These are phyloP conservation scores for Diaporthe humulicola DNA, from an alignment of 2,329 filamentous ascomycete species.

Conservation along the genomic window DNA sequence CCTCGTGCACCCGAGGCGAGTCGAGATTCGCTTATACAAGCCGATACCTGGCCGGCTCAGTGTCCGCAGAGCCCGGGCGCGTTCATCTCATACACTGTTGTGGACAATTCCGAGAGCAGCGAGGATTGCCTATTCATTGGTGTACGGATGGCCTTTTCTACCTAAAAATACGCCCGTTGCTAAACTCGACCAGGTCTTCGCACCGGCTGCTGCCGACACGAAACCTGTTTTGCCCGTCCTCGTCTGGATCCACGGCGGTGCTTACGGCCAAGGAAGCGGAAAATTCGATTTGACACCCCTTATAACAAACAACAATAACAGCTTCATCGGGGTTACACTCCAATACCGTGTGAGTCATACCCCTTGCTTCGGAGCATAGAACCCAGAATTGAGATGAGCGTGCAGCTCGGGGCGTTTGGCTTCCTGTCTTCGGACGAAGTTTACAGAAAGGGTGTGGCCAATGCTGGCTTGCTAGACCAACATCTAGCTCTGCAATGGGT, in stretches of 20 bases:
- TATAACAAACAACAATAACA: slow-evolving; percentile 5
- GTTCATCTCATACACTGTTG: background rate
- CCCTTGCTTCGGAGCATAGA: background rate
- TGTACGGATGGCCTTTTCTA: background rate
- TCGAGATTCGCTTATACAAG: background rate
- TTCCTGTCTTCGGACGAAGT: slow-evolving; percentile 42
- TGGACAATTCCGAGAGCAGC: background rate
- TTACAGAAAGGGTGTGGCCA: slow-evolving; percentile 51
- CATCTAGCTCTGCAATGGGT: slow-evolving; percentile 66
- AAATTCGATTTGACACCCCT: background rate
- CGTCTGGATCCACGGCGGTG: background rate
- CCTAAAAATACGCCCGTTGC: background rate
- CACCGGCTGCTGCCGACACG: background rate
- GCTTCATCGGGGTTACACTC: background rate
- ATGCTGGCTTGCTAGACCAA: slow-evolving; percentile 68
- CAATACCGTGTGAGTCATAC: background rate
- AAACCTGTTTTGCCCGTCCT: background rate
- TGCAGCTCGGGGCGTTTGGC: slow-evolving; percentile 41
- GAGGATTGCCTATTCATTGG: background rate
- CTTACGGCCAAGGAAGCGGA: background rate
- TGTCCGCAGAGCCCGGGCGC: background rate
- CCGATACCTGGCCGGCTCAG: background rate
- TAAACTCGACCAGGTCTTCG: background rate
- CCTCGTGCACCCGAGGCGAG: background rate
- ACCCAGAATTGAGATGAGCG: background rate